Evolutionary conservation across 1,284 basidiomycete genomes (phyloP), one percentile per base, ranked within the genome.

Genomic region (Ustilago vetiveriae): DNA sequence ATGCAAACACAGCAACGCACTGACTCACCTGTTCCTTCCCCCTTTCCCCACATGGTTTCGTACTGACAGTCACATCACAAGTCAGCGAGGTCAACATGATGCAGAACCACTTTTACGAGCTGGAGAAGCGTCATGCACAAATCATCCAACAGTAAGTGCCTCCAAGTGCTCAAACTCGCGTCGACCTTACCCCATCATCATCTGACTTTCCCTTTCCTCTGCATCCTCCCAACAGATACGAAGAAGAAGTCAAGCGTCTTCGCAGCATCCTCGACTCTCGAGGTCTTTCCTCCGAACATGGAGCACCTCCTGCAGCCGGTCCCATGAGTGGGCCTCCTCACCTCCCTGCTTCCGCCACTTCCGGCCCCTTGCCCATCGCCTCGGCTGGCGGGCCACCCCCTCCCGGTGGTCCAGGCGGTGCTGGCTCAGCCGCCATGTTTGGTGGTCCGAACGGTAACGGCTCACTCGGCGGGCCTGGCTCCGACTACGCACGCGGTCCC

Each of bases 61-160:
- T 5, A 0, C 23, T 26, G 19, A 24, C 53, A 68, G 68, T 78
- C 24, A 56, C 74, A 4, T 68, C 74, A 41, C 75, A 78, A 53
- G 53, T 74, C 30, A 72, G 63, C 53, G 75, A 78, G 51, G 74
- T 78, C 45, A 62, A 55, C 46, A 63, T 75, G 53, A 78, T 78
- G 71, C 75, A 77, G 52, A 76, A 90, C 76, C 87, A 88, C 41
- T 85, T 92, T 30, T 90, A 90, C 79, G 90, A 92, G 54, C 87
- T 92, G 50, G 90, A 92, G 76, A 85, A 86, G 16, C 86, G 88
- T 59, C 90, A 92, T 71, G 85, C 85, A 57, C 88, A 89, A 80
- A 86, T 90, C 65, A 86, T 90, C 38, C 85, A 87, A 73, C 86
- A 88, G 83, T 85, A 48, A 69, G 85, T 82, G 6, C 45, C 10